Evolutionary conservation across 2,329 filamentous ascomycete genomes (phyloP), one percentile per base, ranked within the genome.

Genomic region (Thermothelomyces thermophilus): DNA sequence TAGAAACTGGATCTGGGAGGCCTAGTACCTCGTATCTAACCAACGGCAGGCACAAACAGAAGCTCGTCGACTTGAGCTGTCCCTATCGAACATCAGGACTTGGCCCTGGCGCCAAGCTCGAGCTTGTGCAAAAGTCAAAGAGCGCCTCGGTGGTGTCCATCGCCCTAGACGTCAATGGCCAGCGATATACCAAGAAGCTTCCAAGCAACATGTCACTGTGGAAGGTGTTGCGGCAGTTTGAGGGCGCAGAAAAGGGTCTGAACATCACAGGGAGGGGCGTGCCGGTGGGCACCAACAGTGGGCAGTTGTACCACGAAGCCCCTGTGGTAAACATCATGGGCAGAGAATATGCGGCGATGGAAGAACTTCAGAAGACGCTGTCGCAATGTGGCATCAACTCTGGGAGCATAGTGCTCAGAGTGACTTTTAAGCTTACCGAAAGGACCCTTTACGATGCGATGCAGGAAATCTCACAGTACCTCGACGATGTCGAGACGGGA

Each of bases 151-250:
- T 86, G 41, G 85, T 98, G 49, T 90, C 86, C 35, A 85, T 98
- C 36, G 91, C 88, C n/a, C 73, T 98, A 11, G 87, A 95, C 63
- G 73, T 96, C 24, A 81, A 80, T 56, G 80, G 82, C 20, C 82
- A 90, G 41, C 54, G 59, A n/a, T 54, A 95, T 35, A 80, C 83
- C 49, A 84, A 93, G 64, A 95, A 93, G 64, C 90, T 97, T 54
- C 83, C 90, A 1, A 95, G 87, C 66, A 86, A 88, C 57, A 87
- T 88, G 31, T 87, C 89, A 16, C 66, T 98, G 67, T 98, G 93
- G 93, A 80, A 89, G 58, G 75, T 97, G 24, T 66, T 98, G 50
- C 84, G 93, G 52, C 88, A 93, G 63, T 95, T 97, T 58, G 93
- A 98, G 68, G 85, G 75, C 42, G 73, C 74, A 50, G 76, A 76